phyloP scores from a whole-genome alignment of 495 filamentous ascomycete genomes.

The Barbatosphaeria neglecta region DNA sequence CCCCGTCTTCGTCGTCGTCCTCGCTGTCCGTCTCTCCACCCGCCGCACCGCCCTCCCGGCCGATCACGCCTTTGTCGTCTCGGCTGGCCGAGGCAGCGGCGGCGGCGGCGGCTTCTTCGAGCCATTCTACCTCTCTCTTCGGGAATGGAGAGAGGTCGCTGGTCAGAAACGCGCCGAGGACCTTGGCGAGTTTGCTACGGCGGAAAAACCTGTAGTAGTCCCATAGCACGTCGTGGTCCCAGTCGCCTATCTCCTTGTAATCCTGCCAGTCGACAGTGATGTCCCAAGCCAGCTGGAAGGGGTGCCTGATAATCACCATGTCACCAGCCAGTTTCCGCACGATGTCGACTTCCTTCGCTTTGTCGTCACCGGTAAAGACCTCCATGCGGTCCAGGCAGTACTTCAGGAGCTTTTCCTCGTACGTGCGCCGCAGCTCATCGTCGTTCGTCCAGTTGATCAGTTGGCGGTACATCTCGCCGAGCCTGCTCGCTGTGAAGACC shows the following conservation, averaged over 20 bases:
- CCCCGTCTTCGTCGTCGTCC: conserved; percentile 38
- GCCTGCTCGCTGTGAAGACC: conserved; percentile 53
- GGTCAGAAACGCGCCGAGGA: conserved; percentile 66
- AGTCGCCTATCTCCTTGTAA: conserved; percentile 53
- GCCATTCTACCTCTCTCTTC: conserved; percentile 12
- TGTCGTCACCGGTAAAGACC: conserved; percentile 49
- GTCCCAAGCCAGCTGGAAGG: conserved; percentile 81
- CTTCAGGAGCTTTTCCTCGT: conserved; percentile 83
- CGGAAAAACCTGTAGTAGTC: conserved; percentile 81
- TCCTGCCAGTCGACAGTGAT: conserved; percentile 85
- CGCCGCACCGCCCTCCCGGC: conserved; percentile 25
- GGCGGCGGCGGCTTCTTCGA: not conserved
- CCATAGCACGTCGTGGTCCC: conserved; percentile 61
- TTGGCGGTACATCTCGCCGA: conserved; percentile 65
- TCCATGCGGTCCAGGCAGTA: conserved; percentile 66
- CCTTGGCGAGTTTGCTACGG: conserved; percentile 64
- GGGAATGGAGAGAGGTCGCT: conserved; percentile 83
- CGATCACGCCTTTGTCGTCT: conserved; percentile 8
- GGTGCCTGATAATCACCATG: conserved; percentile 93
- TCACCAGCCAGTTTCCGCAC: conserved; percentile 67
- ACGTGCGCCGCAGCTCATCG: conserved; percentile 69
- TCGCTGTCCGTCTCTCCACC: conserved; percentile 29
- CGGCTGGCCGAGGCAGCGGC: conserved; percentile 4
- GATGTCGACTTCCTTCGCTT: conserved; percentile 53
- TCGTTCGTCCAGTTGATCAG: conserved; percentile 85